Percentiles rank a stretch among this genome's conserved stretches.
Conservation (phyloP, 2,329 filamentous ascomycete species). For the Ophiostoma pallidulum region DNA sequence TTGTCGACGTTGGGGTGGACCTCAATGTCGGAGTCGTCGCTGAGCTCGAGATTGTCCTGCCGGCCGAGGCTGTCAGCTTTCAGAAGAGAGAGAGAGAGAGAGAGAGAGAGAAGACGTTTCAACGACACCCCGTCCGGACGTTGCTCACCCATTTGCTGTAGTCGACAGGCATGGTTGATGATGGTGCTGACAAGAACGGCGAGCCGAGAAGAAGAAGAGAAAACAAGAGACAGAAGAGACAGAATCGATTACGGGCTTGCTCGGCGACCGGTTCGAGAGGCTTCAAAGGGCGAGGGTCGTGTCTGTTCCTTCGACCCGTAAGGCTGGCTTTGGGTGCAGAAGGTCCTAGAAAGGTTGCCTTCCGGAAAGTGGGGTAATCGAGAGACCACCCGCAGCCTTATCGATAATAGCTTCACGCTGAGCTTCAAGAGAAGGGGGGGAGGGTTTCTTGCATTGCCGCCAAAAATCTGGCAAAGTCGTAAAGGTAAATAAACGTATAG, state of each 20-base stretch:
- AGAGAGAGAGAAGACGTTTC: slow-evolving; percentile 18
- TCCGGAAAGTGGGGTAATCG: slow-evolving; percentile 9
- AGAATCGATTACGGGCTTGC: no score
- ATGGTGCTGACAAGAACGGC: neutral
- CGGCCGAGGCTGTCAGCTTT: no score
- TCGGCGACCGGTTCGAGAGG: no score
- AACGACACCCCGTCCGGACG: no score
- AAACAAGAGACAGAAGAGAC: no score
- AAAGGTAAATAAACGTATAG: no score
- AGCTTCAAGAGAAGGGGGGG: no score
- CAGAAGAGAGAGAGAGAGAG: neutral
- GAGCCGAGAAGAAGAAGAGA: neutral
- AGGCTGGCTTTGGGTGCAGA: neutral
- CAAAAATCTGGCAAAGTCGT: no score
- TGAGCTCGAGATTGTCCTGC: slow-evolving; percentile 85
- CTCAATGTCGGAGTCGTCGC: slow-evolving; percentile 95
- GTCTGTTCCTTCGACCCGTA: no score
- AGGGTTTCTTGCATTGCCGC: no score
- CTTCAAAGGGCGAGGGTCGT: no score
- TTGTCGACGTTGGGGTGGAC: slow-evolving; percentile 99
- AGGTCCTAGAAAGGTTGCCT: neutral
- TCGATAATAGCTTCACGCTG: slow-evolving; percentile 9
- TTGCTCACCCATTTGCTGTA: slow-evolving; percentile 64
- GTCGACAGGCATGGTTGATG: slow-evolving; percentile 36
- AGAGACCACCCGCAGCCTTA: neutral